A percentile compares a stretch with the other conserved stretches of the same genome.
These are phyloP conservation scores for Chrysosporium keratinophilum DNA, from an alignment of 2,329 filamentous ascomycete species.

Conservation along the genomic window DNA sequence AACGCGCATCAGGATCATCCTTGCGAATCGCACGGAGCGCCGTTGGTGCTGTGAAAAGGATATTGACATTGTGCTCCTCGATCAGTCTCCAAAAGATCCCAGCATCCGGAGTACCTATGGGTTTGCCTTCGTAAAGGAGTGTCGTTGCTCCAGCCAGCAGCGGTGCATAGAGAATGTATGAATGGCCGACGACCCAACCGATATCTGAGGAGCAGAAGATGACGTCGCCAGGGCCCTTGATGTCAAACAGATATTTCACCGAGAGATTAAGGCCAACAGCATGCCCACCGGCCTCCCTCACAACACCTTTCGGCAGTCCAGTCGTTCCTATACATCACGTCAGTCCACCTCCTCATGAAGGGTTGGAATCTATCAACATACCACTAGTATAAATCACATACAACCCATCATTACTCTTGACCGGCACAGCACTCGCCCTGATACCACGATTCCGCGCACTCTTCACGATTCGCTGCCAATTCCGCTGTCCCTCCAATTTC, in stretches of 20 bases:
- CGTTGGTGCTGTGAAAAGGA: conserved; percentile 76
- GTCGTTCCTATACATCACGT: conserved; percentile 51
- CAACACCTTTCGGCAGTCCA: conserved; percentile 69
- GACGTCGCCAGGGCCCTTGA: conserved; percentile 75
- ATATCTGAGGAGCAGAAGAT: conserved; percentile 75
- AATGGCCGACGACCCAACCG: conserved; percentile 81
- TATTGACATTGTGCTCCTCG: conserved; percentile 74
- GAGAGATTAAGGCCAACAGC: conserved; percentile 75
- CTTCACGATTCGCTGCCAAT: conserved; percentile 68
- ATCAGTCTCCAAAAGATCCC: conserved; percentile 81
- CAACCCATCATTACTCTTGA: conserved; percentile 66
- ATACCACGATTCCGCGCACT: conserved; percentile 58
- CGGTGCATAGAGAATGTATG: conserved; percentile 82
- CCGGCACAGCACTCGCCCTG: conserved; percentile 63
- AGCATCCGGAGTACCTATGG: conserved; percentile 76
- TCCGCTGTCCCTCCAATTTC: conserved; percentile 57
- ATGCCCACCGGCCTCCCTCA: conserved; percentile 74
- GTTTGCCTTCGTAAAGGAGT: conserved; percentile 88
- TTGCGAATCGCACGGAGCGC: conserved; percentile 78
- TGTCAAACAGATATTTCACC: conserved; percentile 70
- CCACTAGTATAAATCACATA: conserved; percentile 83
- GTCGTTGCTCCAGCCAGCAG: conserved; percentile 77
- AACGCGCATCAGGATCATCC: conserved; percentile 65
- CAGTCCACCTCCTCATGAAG: background rate
- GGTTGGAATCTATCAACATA: conserved; percentile 20